Base-by-base conservation (phyloP, 2,329 filamentous ascomycete species). In the Allantophomopsis cytisporea region DNA sequence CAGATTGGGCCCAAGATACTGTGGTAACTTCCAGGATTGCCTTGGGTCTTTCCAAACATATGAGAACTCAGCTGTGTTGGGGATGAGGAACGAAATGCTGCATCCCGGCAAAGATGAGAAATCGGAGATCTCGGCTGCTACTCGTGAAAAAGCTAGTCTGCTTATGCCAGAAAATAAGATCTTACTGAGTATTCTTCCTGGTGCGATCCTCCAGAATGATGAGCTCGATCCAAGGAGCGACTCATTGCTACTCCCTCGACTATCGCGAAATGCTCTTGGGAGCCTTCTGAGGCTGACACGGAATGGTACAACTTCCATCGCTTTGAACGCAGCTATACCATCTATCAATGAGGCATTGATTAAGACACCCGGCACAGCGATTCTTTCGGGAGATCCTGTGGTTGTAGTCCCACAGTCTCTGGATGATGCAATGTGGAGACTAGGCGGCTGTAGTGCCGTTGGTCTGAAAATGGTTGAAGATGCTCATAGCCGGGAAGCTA, bases 31-130 rank as follows among this genome's bases (percentile, higher is more conserved):
- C 50, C 91, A 98, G 60, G 91, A 98, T 54, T 91, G 86, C 49
- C 70, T 98, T 12, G 91, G 93, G 5, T 89, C 87, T 2, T 94
- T 98, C 53, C 87, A 96, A 54, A 98, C 93, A 0, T 98, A 98
- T 55, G 78, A 83, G 51, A 89, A 91, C 6, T 96, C 91, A 1
- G 89, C 91, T 7, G 80, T 84, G 39, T 65, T 98, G 31, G 91
- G 93, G 43, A 70, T 95, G 39, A 81, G 89, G 35, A 96, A 96
- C 51, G 91, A 98, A 54, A 76, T 87, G 38, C 69, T 94, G 31
- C 84, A 94, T 58, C 81, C 85, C 2, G 88, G 87, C 11, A 93
- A 87, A 54, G 86, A 94, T 47, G 86, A 94, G 44, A 78, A 74
- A 37, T 96, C 91, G 2, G 89, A 96, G 49, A 94, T 98, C 38